Conservation (phyloP, 257 asterid genomes). For the Solanum acaule region DNA sequence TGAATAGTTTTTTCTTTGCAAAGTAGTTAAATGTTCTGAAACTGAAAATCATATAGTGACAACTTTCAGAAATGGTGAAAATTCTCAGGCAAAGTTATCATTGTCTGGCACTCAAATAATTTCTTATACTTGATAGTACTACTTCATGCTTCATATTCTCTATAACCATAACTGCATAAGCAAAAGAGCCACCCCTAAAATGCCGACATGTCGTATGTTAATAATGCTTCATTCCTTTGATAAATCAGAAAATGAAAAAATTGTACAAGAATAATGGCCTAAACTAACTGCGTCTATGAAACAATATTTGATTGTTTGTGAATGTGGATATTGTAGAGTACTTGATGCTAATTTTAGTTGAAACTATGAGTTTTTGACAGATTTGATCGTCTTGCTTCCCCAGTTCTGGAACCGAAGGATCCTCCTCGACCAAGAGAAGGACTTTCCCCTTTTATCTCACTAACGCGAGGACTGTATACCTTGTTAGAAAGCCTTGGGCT, state of each 20-base stretch:
- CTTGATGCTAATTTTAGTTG: not conserved
- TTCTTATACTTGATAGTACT: not conserved
- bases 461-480: conserved; percentile 9
- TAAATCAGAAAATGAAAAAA: not conserved
- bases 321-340: not conserved
- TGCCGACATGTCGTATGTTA: not conserved
- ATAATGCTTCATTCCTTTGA: not conserved
- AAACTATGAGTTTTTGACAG: conserved; percentile 5
- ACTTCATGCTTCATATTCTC: not conserved
- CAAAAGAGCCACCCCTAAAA: not conserved
- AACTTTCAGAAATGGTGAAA: not conserved
- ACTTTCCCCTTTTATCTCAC: conserved; percentile 1
- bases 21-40: not conserved
- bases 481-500: not conserved
- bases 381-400: conserved; percentile 7
- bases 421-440: conserved; percentile 2
- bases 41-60: not conserved
- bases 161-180: not conserved
- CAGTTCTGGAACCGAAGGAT: conserved; percentile 10
- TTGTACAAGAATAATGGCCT: not conserved
- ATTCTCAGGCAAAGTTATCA: not conserved
- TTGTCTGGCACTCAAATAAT: not conserved
- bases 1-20: not conserved
- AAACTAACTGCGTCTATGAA: not conserved
- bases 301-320: not conserved